phyloP scores from a whole-genome alignment of 2,329 filamentous ascomycete species.

The Claviceps fusiformis region DNA sequence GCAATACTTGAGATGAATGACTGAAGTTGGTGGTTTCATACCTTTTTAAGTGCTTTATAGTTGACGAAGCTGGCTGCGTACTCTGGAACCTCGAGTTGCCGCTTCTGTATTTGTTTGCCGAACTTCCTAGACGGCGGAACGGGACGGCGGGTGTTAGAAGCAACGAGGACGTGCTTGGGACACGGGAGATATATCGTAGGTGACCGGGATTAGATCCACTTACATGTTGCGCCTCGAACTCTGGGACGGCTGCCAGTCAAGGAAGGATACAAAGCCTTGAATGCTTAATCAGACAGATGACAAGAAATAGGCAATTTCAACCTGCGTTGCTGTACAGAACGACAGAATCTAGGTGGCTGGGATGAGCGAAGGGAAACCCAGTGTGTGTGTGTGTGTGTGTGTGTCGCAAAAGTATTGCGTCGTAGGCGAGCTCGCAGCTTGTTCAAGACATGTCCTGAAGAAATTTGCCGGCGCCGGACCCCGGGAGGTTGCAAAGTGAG shows the following conservation, averaged over 20 bases:
- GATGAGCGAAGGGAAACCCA: conserved; percentile 6
- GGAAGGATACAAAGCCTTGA: background rate
- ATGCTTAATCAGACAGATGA: background rate
- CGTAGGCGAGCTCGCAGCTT: conserved; percentile 6
- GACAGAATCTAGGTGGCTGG: background rate
- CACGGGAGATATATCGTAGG: background rate
- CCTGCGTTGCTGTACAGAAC: background rate
- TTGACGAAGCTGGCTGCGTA: conserved; percentile 99
- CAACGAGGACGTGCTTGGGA: background rate
- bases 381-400: conserved; percentile 3
- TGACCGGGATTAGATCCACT: conserved; percentile 9
- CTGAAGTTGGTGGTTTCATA: conserved; percentile 21
- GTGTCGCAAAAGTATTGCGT: conserved; percentile 12
- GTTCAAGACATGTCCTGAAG: conserved; percentile 6
- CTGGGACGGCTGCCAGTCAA: conserved; percentile 4
- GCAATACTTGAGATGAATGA: background rate
- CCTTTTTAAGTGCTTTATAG: conserved; percentile 99
- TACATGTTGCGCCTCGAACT: conserved; percentile 20
- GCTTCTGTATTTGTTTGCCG: conserved; percentile 98
- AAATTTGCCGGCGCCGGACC: conserved; percentile 3
- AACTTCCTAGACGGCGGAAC: conserved; percentile 64
- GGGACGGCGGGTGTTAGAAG: conserved; percentile 5
- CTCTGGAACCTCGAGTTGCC: conserved; percentile 96
- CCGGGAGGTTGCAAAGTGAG: conserved; percentile 3
- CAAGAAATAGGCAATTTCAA: conserved; percentile 1